Evolutionary conservation across 768 basidiomycete genomes (phyloP), one percentile per base, ranked within the genome.

Genomic region (Leccinum broughii): DNA sequence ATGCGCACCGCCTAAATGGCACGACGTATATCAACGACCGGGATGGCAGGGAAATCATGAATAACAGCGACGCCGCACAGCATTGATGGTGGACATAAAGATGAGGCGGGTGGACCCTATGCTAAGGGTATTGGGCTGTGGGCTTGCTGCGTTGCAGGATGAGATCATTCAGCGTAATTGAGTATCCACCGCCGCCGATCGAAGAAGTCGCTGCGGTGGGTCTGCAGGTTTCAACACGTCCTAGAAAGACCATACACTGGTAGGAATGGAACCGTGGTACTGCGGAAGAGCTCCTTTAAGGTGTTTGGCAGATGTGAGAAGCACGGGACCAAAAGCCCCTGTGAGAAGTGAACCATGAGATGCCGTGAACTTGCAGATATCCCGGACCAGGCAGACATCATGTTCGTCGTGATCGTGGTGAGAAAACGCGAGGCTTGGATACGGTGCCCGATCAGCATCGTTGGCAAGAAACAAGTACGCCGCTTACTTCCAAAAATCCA

Each of bases 261-360:
- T 51, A 62, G 55, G 63, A 67, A 70, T 70, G 68, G 63, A 70
- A 69, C 51, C 55, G 30, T n/a, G 13, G 30, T 55, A 58, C 58
- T 66, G 64, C 66, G 50, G 67, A 60, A 64, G 52, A 58, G 35
- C 53, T 32, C 62, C 59, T 60, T 61, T 57, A 39, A 52, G 46
- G 39, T 32, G 57, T 48, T 54, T 61, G 50, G 20, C 48, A 48
- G 51, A 60, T 65, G 65, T 69, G 62, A 65, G 62, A 71, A 66
- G 59, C 53, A 39, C 52, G 24, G 51, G 54, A 34, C 49, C 55
- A 46, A 48, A 34, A 54, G 58, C 51, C 26, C 24, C 50, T 62
- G 66, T 66, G 70, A 73, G 72, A 71, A 73, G 56, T 34, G 51
- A 20, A 48, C 15, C 57, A 56, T 54, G 41, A 15, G 55, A 60